These are phyloP conservation scores for Neofusicoccum kwambonambiense DNA, from an alignment of 2,329 filamentous ascomycete genomes.

Conservation along the genomic window DNA sequence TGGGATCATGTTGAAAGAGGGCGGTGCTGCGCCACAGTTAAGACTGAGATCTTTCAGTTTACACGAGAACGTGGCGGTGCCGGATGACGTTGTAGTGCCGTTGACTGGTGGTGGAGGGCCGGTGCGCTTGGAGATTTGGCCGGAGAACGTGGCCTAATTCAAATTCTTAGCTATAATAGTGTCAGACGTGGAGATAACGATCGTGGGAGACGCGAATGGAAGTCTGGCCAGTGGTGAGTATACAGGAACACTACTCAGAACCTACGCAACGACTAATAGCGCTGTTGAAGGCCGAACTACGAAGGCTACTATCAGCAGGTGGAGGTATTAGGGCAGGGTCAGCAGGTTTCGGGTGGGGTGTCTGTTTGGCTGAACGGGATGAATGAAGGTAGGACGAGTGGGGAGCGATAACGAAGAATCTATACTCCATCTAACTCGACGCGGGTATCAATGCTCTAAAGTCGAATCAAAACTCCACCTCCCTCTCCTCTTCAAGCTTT, in stretches of 20 bases:
- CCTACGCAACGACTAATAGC: conserved; percentile 51
- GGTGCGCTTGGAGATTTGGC: conserved; percentile 43
- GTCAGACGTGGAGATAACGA: background rate
- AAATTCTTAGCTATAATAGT: conserved; percentile 29
- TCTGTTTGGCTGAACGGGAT: background rate
- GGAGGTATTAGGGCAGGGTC: conserved; percentile 22
- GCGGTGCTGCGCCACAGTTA: background rate
- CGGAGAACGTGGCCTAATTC: conserved; percentile 49
- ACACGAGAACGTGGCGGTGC: conserved; percentile 41
- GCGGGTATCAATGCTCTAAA: too few relatives aligned
- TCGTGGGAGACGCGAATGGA: conserved; percentile 26
- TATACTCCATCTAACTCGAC: background rate
- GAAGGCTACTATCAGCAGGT: too few relatives aligned
- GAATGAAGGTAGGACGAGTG: too few relatives aligned
- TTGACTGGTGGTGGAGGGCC: conserved; percentile 39
- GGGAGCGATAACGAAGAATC: too few relatives aligned
- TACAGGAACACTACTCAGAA: conserved; percentile 45
- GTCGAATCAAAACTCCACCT: background rate
- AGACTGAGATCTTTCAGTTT: conserved; percentile 38
- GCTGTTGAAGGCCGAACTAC: too few relatives aligned
- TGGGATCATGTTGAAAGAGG: conserved; percentile 28
- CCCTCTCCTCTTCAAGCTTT: background rate
- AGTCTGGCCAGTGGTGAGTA: conserved; percentile 32
- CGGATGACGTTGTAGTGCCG: conserved; percentile 35
- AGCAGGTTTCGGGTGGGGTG: background rate